A percentile compares a stretch with the other conserved stretches of the same genome.
These are phyloP conservation scores for Xylaria sp. DNA, from an alignment of 2,329 filamentous ascomycete genomes.

Conservation along the genomic window DNA sequence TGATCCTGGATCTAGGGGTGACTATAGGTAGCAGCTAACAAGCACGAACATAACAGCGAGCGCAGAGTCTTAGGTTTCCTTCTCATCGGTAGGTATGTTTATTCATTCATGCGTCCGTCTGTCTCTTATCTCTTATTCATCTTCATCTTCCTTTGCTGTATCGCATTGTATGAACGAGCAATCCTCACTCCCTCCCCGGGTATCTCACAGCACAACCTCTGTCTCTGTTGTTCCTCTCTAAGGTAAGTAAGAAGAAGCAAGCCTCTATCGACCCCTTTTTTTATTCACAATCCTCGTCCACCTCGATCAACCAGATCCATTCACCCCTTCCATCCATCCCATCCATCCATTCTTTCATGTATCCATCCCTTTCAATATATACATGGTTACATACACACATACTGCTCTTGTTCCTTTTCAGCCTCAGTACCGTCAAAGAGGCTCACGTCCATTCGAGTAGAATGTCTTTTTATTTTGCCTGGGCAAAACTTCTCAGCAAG, in stretches of 20 bases:
- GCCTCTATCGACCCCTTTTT: no score
- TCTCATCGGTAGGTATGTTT: background rate
- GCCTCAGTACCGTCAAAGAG: background rate
- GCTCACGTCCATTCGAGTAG: no score
- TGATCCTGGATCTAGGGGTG: no score
- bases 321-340: no score
- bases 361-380: conserved; percentile 14
- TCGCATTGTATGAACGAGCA: background rate
- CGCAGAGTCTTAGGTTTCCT: no score
- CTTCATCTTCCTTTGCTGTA: conserved; percentile 12
- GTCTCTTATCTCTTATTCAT: background rate
- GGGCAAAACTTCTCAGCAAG: background rate
- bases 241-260: no score
- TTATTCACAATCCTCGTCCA: background rate
- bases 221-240: background rate
- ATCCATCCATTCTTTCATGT: no score
- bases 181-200: background rate
- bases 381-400: conserved; percentile 6
- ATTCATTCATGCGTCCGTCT: background rate
- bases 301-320: no score
- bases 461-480: no score
- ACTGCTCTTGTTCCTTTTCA: background rate
- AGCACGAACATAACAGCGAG: no score
- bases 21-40: background rate
- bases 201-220: no score